Evolutionary conservation across 2,329 filamentous ascomycete species (phyloP), one percentile per base, ranked within the genome.

Genomic region (Fusarium miscanthi): DNA sequence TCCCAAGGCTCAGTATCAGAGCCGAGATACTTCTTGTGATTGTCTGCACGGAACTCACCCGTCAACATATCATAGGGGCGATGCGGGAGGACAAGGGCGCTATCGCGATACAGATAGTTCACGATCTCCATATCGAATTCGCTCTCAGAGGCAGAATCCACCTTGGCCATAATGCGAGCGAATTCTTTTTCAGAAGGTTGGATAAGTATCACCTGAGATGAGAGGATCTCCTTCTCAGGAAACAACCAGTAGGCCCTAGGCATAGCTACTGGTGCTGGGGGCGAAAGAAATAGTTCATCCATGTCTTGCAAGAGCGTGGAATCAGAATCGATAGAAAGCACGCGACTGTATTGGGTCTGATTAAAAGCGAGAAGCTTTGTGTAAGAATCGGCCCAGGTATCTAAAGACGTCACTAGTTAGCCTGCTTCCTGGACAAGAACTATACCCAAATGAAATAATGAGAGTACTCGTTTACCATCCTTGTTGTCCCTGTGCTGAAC

Each of bases 241-340:
- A 88, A 84, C 4, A 89, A 82, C 92, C 92, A 94, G 79, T 94
- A 93, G 10, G 92, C 92, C 33, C 90, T 87, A 2, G 92, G 90
- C 87, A 93, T 91, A 5, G 91, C 91, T 10, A 92, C 86, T 5
- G 87, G 83, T 3, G 87, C 85, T 3, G 84, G 79, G 0, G 92
- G 92, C 5, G 92, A 83, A 37, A 91, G 86, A 81, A 94, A 94
- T 2, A 94, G 85, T 67, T 93, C 91, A 76, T 94, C 92, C 85
- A 94, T 87, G 27, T 85, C 81, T 68, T 90, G 83, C 5, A 92
- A 84, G 9, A 94, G 81, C 3, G 87, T 87, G 30, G 88, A 84
- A 76, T 94, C 91, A 21, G 90, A 91, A 78, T 93, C 85, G 9
- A 86, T 79, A 59, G 90, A 88, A 14, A 84, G 73, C 7, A 86